Evolutionary conservation across 306 rosid genomes (phyloP).

Genomic region (Neltuma alba): DNA sequence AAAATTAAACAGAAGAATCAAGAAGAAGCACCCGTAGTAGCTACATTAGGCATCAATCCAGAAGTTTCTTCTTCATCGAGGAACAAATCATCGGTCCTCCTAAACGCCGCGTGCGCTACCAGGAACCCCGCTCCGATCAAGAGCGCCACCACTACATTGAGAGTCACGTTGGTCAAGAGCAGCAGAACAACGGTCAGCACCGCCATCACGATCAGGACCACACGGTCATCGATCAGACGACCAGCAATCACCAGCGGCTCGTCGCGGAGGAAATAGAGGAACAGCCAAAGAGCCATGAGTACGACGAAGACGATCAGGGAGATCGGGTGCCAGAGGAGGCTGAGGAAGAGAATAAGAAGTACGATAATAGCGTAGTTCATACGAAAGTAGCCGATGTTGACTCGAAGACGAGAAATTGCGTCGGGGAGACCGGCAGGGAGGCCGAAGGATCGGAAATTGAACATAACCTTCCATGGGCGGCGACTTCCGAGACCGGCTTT

Average conservation of each 20-base stretch:
- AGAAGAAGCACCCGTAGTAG: slow-evolving; percentile 12
- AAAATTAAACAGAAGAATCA: not conserved
- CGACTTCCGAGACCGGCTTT: slow-evolving; percentile 72
- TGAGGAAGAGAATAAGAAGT: slow-evolving; percentile 63
- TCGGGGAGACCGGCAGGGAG: slow-evolving; percentile 47
- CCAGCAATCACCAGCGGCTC: slow-evolving; percentile 63
- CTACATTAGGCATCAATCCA: slow-evolving; percentile 12
- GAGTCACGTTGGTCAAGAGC: slow-evolving; percentile 68
- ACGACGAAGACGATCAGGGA: slow-evolving; percentile 75
- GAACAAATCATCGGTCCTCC: slow-evolving; percentile 66
- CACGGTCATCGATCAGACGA: slow-evolving; percentile 63
- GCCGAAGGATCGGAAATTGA: slow-evolving; percentile 48
- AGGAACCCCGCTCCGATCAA: slow-evolving; percentile 42
- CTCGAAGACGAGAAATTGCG: slow-evolving; percentile 41
- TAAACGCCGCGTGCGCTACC: slow-evolving; percentile 55
- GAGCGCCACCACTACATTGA: slow-evolving; percentile 57
- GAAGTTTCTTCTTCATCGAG: slow-evolving; percentile 56
- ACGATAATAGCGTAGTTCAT: slow-evolving; percentile 71
- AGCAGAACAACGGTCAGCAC: slow-evolving; percentile 63
- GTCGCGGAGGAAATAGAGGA: slow-evolving; percentile 89
- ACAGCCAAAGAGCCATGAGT: slow-evolving; percentile 70
- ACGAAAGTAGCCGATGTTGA: slow-evolving; percentile 63
- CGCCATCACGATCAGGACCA: slow-evolving; percentile 54
- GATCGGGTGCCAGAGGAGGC: slow-evolving; percentile 83
- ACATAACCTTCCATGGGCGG: slow-evolving; percentile 77